A percentile compares a stretch with the other conserved stretches of the same genome.
These are phyloP conservation scores for Halteria grandinella DNA, from an alignment of 73 alveolate species.

Conservation along the genomic window DNA sequence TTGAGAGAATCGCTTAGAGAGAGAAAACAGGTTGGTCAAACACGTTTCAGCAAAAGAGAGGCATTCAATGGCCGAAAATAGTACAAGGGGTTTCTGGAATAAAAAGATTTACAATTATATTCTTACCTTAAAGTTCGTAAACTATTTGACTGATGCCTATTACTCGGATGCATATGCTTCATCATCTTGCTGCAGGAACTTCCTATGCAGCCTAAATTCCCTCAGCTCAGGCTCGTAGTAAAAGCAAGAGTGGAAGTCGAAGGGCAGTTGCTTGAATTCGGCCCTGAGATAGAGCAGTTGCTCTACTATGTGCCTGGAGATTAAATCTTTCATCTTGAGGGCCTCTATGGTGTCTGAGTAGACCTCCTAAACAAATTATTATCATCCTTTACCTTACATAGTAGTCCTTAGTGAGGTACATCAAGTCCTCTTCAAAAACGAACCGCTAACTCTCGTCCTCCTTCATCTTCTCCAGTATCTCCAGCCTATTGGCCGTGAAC, in stretches of 20 bases:
- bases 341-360: conserved; percentile 48
- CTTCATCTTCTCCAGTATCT: conserved; percentile 41
- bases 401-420: conserved; percentile 28
- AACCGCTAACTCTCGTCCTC: conserved; percentile 42
- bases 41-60: conserved; percentile 4
- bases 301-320: conserved; percentile 15
- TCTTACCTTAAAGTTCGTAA: no score
- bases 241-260: conserved; percentile 43
- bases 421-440: conserved; percentile 60
- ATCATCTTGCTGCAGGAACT: conserved; percentile 33
- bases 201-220: conserved; percentile 17
- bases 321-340: background rate
- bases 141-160: no score
- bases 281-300: conserved; percentile 11
- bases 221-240: conserved; percentile 20
- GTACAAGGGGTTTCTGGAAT: conserved; percentile 27
- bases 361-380: background rate
- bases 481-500: conserved; percentile 27
- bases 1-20: conserved; percentile 22
- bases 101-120: no score
- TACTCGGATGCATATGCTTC: no score
- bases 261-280: conserved; percentile 12
- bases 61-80: conserved; percentile 28
- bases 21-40: conserved; percentile 20
- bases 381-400: background rate